These are phyloP conservation scores for Lineolata rhizophorae DNA, from an alignment of 495 filamentous ascomycete genomes.

Conservation along the genomic window DNA sequence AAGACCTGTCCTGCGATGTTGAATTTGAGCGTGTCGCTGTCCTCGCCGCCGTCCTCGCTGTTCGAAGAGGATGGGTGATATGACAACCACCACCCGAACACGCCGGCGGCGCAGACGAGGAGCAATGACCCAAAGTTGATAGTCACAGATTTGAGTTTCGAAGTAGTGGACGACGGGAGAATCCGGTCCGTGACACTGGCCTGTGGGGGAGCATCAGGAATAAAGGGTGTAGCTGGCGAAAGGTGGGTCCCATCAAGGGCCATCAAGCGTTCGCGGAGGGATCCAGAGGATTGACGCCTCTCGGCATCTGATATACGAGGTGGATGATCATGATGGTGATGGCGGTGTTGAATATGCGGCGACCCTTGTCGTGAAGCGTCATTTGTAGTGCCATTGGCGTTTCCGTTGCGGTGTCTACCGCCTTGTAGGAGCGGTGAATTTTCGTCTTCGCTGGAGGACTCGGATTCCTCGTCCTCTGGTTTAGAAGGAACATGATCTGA, in stretches of 20 bases:
- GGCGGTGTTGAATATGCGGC: too few species aligned
- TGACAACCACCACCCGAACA: constrained; percentile 70
- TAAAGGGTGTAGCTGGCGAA: constrained; percentile 56
- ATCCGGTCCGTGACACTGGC: neutral
- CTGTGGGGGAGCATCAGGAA: constrained; percentile 12
- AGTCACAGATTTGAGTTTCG: constrained; percentile 37
- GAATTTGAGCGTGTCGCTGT: constrained; percentile 28
- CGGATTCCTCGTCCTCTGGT: neutral
- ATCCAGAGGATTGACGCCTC: constrained; percentile 10
- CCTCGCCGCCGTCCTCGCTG: constrained; percentile 4
- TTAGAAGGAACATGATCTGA: constrained; percentile 23
- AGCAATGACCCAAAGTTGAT: constrained; percentile 53
- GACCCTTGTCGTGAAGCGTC: constrained; percentile 1
- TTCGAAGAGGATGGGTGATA: constrained; percentile 17
- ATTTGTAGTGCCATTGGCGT: constrained; percentile 2
- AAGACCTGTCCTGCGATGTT: constrained; percentile 42
- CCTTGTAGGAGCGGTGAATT: constrained; percentile 11
- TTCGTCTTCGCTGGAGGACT: constrained; percentile 1
- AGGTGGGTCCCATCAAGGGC: constrained; percentile 41
- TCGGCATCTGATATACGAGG: constrained; percentile 7
- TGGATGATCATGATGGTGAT: constrained; percentile 4
- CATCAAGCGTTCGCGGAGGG: constrained; percentile 24
- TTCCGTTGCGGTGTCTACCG: constrained; percentile 4
- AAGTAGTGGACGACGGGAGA: too few species aligned
- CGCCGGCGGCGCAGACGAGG: constrained; percentile 61